Evolutionary conservation across 208 protist species (phyloP).

Genomic region (Leishmania martiniquensis): DNA sequence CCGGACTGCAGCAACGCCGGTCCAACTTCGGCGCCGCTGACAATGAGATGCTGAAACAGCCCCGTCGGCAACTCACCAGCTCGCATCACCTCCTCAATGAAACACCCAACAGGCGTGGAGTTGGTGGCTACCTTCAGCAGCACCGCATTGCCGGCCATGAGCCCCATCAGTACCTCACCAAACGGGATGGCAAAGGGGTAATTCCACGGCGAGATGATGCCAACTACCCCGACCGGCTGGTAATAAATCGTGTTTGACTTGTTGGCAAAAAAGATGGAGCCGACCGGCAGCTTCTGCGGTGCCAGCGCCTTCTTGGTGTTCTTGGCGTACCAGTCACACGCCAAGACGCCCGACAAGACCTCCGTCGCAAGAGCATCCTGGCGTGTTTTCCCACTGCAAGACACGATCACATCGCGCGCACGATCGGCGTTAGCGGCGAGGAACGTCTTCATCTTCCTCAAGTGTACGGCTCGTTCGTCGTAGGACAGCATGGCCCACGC

Average conservation of each 20-base stretch:
- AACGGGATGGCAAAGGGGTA: constrained; percentile 89
- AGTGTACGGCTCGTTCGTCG: constrained; percentile 48
- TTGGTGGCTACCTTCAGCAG: constrained; percentile 78
- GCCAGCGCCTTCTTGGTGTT: constrained; percentile 58
- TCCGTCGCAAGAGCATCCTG: constrained; percentile 83
- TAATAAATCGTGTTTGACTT: constrained; percentile 79
- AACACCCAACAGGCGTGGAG: constrained; percentile 54
- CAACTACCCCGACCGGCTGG: constrained; percentile 82
- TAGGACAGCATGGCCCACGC: constrained; percentile 60
- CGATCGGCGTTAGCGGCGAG: constrained; percentile 65
- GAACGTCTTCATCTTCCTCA: constrained; percentile 63
- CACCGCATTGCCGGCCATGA: constrained; percentile 86
- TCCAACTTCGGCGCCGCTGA: constrained; percentile 46
- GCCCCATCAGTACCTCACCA: constrained; percentile 76
- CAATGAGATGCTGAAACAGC: constrained; percentile 67
- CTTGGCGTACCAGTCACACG: constrained; percentile 79
- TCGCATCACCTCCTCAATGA: constrained; percentile 67
- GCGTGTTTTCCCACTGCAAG: constrained; percentile 67
- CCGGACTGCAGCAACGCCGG: constrained; percentile 47
- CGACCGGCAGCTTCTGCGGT: constrained; percentile 43
- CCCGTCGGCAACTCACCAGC: constrained; percentile 58
- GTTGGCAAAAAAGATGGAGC: constrained; percentile 74
- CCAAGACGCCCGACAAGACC: constrained; percentile 62
- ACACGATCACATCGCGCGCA: constrained; percentile 48
- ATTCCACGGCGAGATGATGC: constrained; percentile 91